Conservation (phyloP, 2,329 filamentous ascomycete species). For the Paraconiothyrium brasiliense region DNA sequence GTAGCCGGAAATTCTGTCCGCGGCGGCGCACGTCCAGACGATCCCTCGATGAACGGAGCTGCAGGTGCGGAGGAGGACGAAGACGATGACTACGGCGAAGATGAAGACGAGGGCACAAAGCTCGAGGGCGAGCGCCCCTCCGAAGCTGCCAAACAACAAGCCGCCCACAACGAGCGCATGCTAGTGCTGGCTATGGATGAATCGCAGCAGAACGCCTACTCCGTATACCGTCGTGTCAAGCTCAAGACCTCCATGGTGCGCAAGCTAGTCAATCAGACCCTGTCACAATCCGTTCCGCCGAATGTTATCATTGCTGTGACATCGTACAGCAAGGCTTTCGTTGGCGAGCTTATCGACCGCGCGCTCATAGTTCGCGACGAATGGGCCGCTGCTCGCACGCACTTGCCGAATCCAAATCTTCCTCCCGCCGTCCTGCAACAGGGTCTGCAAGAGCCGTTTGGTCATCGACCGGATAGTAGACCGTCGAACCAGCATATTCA, state of each 20-base stretch:
- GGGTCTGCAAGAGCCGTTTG: constrained; percentile 40
- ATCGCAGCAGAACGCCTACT: constrained; percentile 75
- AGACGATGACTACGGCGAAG: constrained; percentile 65
- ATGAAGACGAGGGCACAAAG: constrained; percentile 62
- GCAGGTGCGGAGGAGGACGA: constrained; percentile 53
- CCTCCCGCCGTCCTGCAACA: constrained; percentile 36
- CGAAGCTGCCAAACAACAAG: constrained; percentile 69
- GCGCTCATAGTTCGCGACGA: constrained; percentile 76
- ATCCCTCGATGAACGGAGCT: constrained; percentile 12
- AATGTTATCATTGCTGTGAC: constrained; percentile 80
- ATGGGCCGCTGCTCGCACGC: constrained; percentile 65
- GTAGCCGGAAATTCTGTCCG: constrained; percentile 49
- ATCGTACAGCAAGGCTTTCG: constrained; percentile 78
- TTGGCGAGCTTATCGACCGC: constrained; percentile 77
- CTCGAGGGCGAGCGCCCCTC: constrained; percentile 62
- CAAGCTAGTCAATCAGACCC: constrained; percentile 80
- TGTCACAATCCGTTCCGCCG: constrained; percentile 79
- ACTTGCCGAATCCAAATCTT: constrained; percentile 43
- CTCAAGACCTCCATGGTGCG: constrained; percentile 74
- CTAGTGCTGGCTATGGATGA: constrained; percentile 71
- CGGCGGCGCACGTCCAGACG: constrained; percentile 30
- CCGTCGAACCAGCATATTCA: constrained; percentile 41
- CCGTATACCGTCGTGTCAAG: constrained; percentile 74
- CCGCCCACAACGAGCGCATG: constrained; percentile 72
- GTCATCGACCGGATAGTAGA: constrained; percentile 41